Evolutionary conservation across 768 basidiomycete genomes (phyloP), one percentile per base, ranked within the genome.

Genomic region (Kwoniella dendrophila): DNA sequence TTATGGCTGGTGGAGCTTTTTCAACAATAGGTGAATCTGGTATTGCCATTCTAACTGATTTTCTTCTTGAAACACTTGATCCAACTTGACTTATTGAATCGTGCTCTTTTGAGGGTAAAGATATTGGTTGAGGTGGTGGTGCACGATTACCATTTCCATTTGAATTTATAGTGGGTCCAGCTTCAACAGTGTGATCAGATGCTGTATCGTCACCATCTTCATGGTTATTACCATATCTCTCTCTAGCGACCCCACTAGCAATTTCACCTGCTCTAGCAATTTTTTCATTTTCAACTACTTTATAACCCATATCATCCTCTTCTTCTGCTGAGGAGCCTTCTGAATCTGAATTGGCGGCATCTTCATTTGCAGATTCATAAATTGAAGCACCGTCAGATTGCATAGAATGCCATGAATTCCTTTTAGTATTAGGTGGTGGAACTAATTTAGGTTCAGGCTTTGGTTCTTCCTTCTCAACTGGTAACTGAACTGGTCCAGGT

Each of bases 291-390:
- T 76, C 77, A 4, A 75, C 70, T n/a, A 74, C 72, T 54, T 78
- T 67, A 59, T 71, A 75, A 3, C 68, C 70, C 24, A 66, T 62
- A 33, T 74, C 69, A 4, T 68, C 63, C 24, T 78, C 74, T 5
- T 68, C 63, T 14, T 68, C 68, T n/a, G 64, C 62, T 4, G 59
- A 58, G 1, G 58, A 62, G 11, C 49, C 52, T 20, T 54, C 49
- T n/a, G 41, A 41, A 20, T 58, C 58, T 10, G 67, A 59, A n/a
- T 71, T 49, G 2, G 30, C 62, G 16, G 67, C 74, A 47, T 64
- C 66, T 40, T 78, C 77, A 22, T 59, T 55, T 3, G 77, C 77
- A 22, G 73, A 74, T 50, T 78, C 77, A 53, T 77, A 77, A 10
- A 77, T 65, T n/a, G 57, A 63, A 11, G 62, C 69, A 16, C 72